phyloP scores from a whole-genome alignment of 2,329 filamentous ascomycete genomes.

The Myriangium duriaei region DNA sequence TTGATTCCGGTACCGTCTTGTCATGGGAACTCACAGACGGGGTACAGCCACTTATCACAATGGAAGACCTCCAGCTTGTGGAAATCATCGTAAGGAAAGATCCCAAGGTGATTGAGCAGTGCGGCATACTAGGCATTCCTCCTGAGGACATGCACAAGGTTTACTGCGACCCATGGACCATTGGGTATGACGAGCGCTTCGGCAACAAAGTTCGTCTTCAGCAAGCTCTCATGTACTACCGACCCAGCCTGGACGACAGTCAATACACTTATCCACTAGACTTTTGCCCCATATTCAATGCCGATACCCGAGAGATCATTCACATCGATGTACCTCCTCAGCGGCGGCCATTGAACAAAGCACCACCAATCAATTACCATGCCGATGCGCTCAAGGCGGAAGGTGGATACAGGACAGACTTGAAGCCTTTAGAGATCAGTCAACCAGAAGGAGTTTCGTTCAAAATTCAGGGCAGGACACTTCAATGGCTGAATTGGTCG shows the following conservation, averaged over 20 bases:
- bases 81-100: constrained; percentile 66
- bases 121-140: constrained; percentile 67
- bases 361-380: constrained; percentile 67
- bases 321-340: constrained; percentile 74
- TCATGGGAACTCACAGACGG: constrained; percentile 65
- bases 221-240: constrained; percentile 92
- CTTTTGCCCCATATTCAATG: constrained; percentile 85
- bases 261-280: constrained; percentile 88
- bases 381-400: constrained; percentile 57
- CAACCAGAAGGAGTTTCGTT: constrained; percentile 86
- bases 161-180: constrained; percentile 93
- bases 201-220: constrained; percentile 68
- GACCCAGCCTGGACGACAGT: constrained; percentile 70
- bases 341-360: constrained; percentile 60
- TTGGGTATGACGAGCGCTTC: constrained; percentile 85
- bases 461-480: constrained; percentile 56
- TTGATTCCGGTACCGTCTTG: constrained; percentile 52
- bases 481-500: constrained; percentile 89
- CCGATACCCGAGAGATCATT: constrained; percentile 64
- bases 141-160: constrained; percentile 85
- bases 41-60: constrained; percentile 79
- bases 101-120: constrained; percentile 82
- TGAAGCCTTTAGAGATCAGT: constrained; percentile 80
- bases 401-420: constrained; percentile 62
- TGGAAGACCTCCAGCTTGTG: constrained; percentile 76